Evolutionary conservation across 2,329 filamentous ascomycete genomes (phyloP).

Genomic region (Sordariomycetes sp.): DNA sequence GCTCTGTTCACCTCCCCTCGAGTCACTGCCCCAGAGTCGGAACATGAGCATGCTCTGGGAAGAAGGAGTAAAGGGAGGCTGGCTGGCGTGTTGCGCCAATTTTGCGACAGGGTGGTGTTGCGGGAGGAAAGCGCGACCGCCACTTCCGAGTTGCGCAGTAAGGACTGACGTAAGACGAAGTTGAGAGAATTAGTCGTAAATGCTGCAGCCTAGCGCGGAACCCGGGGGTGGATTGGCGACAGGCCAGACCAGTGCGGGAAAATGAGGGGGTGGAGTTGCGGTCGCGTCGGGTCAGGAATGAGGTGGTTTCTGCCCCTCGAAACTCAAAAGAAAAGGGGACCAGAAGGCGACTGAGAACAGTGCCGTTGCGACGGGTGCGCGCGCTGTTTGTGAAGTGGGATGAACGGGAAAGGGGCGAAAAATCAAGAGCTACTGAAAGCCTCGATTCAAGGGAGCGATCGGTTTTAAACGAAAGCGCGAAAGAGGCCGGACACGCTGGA

Average conservation of each 20-base stretch:
- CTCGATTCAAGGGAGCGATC: slow-evolving; percentile 17
- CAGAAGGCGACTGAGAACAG: slow-evolving; percentile 6
- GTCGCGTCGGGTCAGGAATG: slow-evolving; percentile 1
- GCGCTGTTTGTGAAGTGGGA: slow-evolving; percentile 12
- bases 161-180: slow-evolving; percentile 8
- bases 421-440: slow-evolving; percentile 36
- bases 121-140: slow-evolving; percentile 7
- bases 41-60: slow-evolving; percentile 40
- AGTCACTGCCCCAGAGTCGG: slow-evolving; percentile 45
- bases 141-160: slow-evolving; percentile 7
- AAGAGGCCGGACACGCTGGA: slow-evolving; percentile 9
- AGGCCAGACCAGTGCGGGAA: background rate
- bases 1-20: slow-evolving; percentile 41
- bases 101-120: slow-evolving; percentile 8
- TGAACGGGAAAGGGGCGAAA: slow-evolving; percentile 9
- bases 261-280: background rate
- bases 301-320: background rate
- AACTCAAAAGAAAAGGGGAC: background rate
- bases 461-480: slow-evolving; percentile 10
- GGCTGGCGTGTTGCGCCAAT: background rate
- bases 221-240: background rate
- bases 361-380: slow-evolving; percentile 9
- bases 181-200: slow-evolving; percentile 3
- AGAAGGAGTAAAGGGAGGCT: slow-evolving; percentile 8
- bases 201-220: slow-evolving; percentile 2